phyloP scores from a whole-genome alignment of 805 yeast species.

The Hyphopichia homilentoma region DNA sequence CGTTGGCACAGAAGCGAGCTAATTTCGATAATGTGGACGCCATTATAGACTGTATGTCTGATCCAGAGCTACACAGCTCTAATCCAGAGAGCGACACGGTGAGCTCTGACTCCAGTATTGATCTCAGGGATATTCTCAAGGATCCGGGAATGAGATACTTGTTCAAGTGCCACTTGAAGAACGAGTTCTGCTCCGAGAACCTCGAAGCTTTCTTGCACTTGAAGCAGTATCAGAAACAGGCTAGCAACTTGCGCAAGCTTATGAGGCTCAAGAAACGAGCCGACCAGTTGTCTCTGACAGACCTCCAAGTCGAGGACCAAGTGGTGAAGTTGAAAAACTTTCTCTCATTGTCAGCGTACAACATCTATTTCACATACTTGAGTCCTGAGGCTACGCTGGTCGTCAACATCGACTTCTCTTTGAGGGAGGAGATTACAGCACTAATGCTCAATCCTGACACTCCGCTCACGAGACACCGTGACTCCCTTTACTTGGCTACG shows the following conservation, averaged over 20 bases:
- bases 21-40: not conserved
- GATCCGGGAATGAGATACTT: constrained; percentile 77
- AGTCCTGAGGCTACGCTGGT: constrained; percentile 65
- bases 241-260: constrained; percentile 41
- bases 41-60: not conserved
- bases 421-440: constrained; percentile 41
- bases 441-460: constrained; percentile 11
- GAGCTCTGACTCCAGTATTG: not conserved
- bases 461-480: not conserved
- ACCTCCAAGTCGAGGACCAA: constrained; percentile 3
- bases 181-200: constrained; percentile 70
- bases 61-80: not conserved
- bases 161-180: constrained; percentile 62
- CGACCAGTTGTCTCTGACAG: constrained; percentile 4
- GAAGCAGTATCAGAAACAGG: constrained; percentile 46
- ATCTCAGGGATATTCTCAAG: constrained; percentile 38
- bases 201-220: constrained; percentile 67
- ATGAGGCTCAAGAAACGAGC: constrained; percentile 12
- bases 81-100: not conserved
- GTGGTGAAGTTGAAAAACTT: constrained; percentile 38
- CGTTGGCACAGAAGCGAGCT: constrained; percentile 13
- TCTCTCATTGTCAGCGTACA: constrained; percentile 59
- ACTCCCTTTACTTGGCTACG: not conserved
- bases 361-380: constrained; percentile 62
- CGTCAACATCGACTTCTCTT: constrained; percentile 59